phyloP scores from a whole-genome alignment of 768 basidiomycete species.

The Amylocystis lapponica region DNA sequence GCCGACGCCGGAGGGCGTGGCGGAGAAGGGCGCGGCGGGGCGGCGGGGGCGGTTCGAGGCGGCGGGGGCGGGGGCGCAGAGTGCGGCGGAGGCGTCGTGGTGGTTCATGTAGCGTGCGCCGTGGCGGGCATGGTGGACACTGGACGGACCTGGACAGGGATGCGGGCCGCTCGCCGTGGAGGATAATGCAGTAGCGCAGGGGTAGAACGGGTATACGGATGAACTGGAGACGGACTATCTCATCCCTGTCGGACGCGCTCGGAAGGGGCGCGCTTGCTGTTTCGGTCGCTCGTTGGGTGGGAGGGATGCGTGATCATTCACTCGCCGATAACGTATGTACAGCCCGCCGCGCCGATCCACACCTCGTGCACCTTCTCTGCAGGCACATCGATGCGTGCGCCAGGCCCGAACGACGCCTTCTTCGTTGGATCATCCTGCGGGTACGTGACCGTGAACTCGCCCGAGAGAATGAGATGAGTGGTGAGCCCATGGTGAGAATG shows the following conservation, averaged over 20 bases:
- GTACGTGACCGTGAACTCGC: slow-evolving; percentile 21
- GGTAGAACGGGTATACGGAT: too few species aligned
- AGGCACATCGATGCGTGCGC: slow-evolving; percentile 23
- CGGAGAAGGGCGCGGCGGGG: slow-evolving; percentile 1
- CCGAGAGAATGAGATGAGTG: slow-evolving; percentile 24
- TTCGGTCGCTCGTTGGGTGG: too few species aligned
- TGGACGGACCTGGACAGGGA: too few species aligned
- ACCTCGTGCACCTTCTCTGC: slow-evolving; percentile 24
- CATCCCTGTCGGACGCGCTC: too few species aligned
- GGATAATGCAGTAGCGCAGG: too few species aligned
- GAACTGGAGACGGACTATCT: too few species aligned
- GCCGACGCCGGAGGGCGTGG: slow-evolving; percentile 9
- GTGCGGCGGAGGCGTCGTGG: slow-evolving; percentile 9
- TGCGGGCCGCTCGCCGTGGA: too few species aligned
- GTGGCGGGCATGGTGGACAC: too few species aligned
- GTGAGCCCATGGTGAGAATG: slow-evolving; percentile 22
- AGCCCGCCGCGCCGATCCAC: slow-evolving; percentile 25
- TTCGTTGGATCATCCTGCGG: slow-evolving; percentile 16
- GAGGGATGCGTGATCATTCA: too few species aligned
- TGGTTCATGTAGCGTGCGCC: slow-evolving; percentile 13
- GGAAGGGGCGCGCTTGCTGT: too few species aligned
- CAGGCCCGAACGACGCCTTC: slow-evolving; percentile 22
- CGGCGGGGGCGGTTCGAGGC: slow-evolving; percentile 8
- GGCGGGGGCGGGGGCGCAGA: slow-evolving; percentile 3
- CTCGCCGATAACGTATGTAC: slow-evolving; percentile 26